Conservation (phyloP, 2,329 filamentous ascomycete genomes). For the Fusarium sp. region DNA sequence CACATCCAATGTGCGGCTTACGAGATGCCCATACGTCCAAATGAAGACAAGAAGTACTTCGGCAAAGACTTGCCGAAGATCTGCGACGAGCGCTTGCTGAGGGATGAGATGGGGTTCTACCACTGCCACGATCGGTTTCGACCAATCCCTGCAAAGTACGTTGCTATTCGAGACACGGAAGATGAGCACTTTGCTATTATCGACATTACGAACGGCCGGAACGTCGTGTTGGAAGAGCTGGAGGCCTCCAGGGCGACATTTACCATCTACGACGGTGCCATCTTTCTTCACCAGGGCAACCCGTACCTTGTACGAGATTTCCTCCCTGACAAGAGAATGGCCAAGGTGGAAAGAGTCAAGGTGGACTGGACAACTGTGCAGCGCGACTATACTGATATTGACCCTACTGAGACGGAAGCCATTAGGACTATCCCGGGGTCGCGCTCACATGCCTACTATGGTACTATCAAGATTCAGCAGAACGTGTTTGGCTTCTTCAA, state of each 20-base stretch:
- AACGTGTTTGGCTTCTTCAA: constrained; percentile 98
- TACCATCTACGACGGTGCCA: constrained; percentile 95
- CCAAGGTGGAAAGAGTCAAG: constrained; percentile 87
- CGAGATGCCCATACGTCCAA: constrained; percentile 90
- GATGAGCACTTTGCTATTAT: constrained; percentile 96
- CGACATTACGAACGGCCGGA: constrained; percentile 84
- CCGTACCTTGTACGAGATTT: constrained; percentile 94
- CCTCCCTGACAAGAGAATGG: constrained; percentile 81
- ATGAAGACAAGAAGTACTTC: constrained; percentile 83
- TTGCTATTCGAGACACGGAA: constrained; percentile 88
- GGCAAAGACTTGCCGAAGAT: constrained; percentile 78
- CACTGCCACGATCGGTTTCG: constrained; percentile 91
- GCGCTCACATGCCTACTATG: constrained; percentile 81
- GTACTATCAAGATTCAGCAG: constrained; percentile 85
- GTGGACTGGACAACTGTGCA: constrained; percentile 97
- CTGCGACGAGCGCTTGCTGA: constrained; percentile 78
- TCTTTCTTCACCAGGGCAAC: constrained; percentile 95
- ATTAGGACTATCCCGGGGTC: constrained; percentile 77
- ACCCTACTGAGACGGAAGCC: constrained; percentile 90
- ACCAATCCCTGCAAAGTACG: constrained; percentile 83
- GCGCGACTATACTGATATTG: constrained; percentile 93
- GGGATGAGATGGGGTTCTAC: constrained; percentile 84
- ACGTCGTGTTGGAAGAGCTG: constrained; percentile 92
- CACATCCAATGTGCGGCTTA: constrained; percentile 96
- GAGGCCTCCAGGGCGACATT: constrained; percentile 96